These are phyloP conservation scores for Pontederia paniculata DNA, from an alignment of 176 grass and related monocot species.

Conservation along the genomic window DNA sequence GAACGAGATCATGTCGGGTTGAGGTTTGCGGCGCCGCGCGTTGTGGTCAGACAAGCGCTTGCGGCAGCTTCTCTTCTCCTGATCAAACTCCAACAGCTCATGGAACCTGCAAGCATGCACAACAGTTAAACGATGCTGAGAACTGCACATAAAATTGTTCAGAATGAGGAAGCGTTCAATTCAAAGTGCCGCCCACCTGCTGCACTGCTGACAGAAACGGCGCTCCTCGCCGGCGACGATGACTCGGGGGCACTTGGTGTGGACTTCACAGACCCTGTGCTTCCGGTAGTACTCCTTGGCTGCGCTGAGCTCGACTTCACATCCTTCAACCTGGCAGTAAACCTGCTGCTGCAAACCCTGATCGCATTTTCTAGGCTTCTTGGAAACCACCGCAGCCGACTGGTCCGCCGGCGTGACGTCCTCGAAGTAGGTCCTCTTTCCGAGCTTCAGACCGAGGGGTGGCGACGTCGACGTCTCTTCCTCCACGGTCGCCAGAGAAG, in stretches of 20 bases:
- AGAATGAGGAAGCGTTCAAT: too few species aligned
- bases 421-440: conserved; percentile 21
- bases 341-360: background rate
- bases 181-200: conserved; percentile 30
- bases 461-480: background rate
- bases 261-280: conserved; percentile 68
- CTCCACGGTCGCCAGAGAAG: background rate
- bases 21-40: conserved; percentile 73
- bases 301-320: conserved; percentile 54
- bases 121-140: background rate
- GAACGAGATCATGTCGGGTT: conserved; percentile 57
- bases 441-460: conserved; percentile 11
- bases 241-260: conserved; percentile 63
- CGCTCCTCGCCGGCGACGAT: conserved; percentile 66
- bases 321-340: conserved; percentile 83
- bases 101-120: conserved; percentile 61
- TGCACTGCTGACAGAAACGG: conserved; percentile 98
- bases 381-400: background rate
- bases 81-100: conserved; percentile 76
- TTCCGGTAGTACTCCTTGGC: conserved; percentile 90
- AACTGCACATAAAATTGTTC: too few species aligned
- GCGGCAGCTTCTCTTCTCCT: conserved; percentile 87
- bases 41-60: conserved; percentile 91
- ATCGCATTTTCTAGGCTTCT: background rate
- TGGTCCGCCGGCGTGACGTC: conserved; percentile 1